Base-by-base conservation (phyloP, 2,329 filamentous ascomycete genomes). In the Penicillium decumbens region DNA sequence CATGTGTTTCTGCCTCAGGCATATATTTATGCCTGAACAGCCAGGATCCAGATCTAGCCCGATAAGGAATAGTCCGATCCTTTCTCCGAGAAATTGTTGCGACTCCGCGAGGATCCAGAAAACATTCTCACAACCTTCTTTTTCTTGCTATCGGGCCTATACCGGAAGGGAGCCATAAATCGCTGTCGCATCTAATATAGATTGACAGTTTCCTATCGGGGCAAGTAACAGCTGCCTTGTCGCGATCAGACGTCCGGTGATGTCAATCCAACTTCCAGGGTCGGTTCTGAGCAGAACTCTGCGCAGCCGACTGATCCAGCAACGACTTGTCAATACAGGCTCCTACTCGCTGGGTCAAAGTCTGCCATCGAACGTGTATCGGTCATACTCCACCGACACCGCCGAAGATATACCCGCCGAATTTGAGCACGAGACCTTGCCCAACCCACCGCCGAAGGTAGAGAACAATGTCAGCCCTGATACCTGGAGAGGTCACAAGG, bases 201-300 rank as follows among this genome's bases (percentile, higher is more conserved):
- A 37, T 15, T 1, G 15, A 8, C 3, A 1, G 10, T 20, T 37
- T 10, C 33, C 20, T 4, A 20, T 37, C 33, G 4, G 3, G 18
- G 20, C 15, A 37, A 37, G 33, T 8, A 5, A 8, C 33, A 18
- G 15, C 33, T 8, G 15, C 15, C 18, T 37, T 20, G 8, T 41
- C 18, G 38, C 5, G 12, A 32, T 20, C 25, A 29, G 15, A 40
- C 41, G 37, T 3, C 29, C 28, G 44, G 51, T 44, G 44, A 61
- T 61, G 59, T 46, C 54, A 27, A 37, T 46, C 18, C 53, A 51
- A 39, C 43, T 50, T 41, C 52, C 59, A 28, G 51, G 44, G 30
- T 56, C 51, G 32, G 39, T 51, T 40, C 48, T 53, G 54, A 53
- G 54, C 49, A 59, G 58, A 58, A 50, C 56, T 56, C 45, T 59